Conservation (phyloP, 306 rosid genomes). For the Glycine tomentella region DNA sequence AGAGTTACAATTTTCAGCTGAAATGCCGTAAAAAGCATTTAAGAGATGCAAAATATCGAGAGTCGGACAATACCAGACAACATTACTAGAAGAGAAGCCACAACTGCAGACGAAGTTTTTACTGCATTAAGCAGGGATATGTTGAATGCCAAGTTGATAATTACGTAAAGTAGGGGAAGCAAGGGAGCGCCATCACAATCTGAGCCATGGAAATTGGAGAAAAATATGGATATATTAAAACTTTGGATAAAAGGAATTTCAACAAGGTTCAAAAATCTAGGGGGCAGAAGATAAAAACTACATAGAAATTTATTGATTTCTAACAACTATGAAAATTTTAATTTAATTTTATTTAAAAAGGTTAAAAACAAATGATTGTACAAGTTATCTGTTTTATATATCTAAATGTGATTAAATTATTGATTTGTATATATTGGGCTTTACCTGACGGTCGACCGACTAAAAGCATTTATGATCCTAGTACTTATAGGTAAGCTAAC, state of each 20-base stretch:
- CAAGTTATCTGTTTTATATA: not conserved
- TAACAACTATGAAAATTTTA: slow-evolving; percentile 13
- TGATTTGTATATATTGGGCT: not conserved
- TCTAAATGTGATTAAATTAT: not conserved
- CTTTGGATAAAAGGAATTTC: not conserved
- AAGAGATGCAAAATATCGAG: not conserved
- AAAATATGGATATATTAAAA: slow-evolving; percentile 20
- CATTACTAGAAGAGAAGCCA: slow-evolving; percentile 80
- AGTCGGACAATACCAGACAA: slow-evolving; percentile 65
- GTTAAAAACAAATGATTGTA: too few species aligned
- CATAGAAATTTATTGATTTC: not conserved
- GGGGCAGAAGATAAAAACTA: slow-evolving; percentile 14
- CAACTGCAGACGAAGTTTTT: slow-evolving; percentile 82
- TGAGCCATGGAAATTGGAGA: slow-evolving; percentile 44
- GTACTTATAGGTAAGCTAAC: slow-evolving; percentile 11
- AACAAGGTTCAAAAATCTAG: slow-evolving; percentile 12
- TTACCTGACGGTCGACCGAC: not conserved
- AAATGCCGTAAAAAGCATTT: not conserved
- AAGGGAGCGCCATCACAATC: slow-evolving; percentile 87
- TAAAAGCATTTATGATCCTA: not conserved
- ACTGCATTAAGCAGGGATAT: slow-evolving; percentile 74
- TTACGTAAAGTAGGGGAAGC: slow-evolving; percentile 83
- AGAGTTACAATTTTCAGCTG: not conserved
- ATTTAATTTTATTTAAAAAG: not conserved
- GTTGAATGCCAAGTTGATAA: slow-evolving; percentile 77